Base-by-base conservation (phyloP, 495 filamentous ascomycete species). In the Aspergillus bridgeri region DNA sequence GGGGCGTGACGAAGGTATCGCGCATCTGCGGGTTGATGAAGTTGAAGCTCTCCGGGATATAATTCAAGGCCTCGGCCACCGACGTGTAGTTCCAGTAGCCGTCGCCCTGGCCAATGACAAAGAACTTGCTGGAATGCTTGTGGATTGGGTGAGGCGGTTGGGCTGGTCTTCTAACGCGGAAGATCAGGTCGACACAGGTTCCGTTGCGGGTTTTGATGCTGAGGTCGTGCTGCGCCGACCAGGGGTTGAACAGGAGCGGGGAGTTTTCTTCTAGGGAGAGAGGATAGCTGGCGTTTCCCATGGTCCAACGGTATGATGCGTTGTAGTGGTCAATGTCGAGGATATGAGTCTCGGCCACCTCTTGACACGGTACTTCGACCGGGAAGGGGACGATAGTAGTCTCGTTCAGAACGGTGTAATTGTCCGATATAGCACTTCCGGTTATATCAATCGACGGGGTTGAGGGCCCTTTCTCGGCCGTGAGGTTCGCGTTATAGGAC, bases 51-150 rank as follows among this genome's bases (percentile, higher is more conserved):
- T 75, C 67, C 0, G 83, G 65, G 60, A 73, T 59, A 38, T 56
- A 63, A 42, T 74, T 60, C 45, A 76, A 69, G 0, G 83, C 84
- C 49, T 83, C 80, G 1, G 71, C 77, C 8, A 86, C 81, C 2
- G 74, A 71, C 6, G 68, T 66, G 54, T 75, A 86, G 5, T 69
- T 80, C 58, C 80, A 87, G 0, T 48, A 57, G 0, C 82, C 83
- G 0, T 46, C 56, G 3, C 81, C 83, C 33, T 65, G 56, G 1
- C 84, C 84, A 54, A 86, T 79, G 24, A 80, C 65, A 58, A 77
- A 85, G 54, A 73, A 79, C 56, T 84, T 85, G 65, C 81, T 86
- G 20, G 76, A 80, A 66, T 87, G 84, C 62, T 86, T 86, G 69
- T 87, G 84, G 51, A 87, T 81, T 0, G 81, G 78, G 54, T 87